These are phyloP conservation scores for Rhizopus stolonifer DNA, from an alignment of 371 early-diverging fungal species.

Conservation along the genomic window DNA sequence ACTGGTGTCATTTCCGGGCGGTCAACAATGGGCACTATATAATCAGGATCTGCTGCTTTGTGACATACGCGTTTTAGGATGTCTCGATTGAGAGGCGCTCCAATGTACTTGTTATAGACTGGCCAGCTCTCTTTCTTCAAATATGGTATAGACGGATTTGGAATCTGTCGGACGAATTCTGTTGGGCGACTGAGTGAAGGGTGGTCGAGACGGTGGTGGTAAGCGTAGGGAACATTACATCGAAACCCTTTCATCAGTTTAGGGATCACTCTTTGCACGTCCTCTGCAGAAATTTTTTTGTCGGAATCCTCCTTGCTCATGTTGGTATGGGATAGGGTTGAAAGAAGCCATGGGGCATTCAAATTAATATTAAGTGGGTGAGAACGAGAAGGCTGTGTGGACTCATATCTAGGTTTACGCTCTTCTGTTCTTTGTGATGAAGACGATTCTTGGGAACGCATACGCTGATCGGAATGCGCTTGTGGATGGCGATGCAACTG, in stretches of 20 bases:
- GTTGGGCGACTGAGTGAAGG: background rate
- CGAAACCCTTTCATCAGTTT: background rate
- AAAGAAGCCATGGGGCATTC: background rate
- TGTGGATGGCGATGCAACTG: no score
- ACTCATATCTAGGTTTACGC: no score
- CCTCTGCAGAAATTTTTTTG: no score
- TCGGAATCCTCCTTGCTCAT: no score
- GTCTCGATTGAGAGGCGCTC: background rate
- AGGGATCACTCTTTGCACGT: background rate
- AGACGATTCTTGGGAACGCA: no score
- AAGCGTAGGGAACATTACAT: background rate
- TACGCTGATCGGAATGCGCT: no score
- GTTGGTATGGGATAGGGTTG: no score
- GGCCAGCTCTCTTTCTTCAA: constrained; percentile 2
- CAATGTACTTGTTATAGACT: constrained; percentile 1
- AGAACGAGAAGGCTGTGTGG: no score
- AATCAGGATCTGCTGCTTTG: background rate
- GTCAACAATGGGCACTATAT: background rate
- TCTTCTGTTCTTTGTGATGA: no score
- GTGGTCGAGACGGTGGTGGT: background rate
- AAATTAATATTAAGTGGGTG: background rate
- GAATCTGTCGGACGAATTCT: background rate
- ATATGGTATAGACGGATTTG: background rate
- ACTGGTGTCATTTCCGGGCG: background rate
- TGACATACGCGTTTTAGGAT: background rate